Base-by-base conservation (phyloP, 2,329 filamentous ascomycete genomes). In the Pestalotiopsis sp. region DNA sequence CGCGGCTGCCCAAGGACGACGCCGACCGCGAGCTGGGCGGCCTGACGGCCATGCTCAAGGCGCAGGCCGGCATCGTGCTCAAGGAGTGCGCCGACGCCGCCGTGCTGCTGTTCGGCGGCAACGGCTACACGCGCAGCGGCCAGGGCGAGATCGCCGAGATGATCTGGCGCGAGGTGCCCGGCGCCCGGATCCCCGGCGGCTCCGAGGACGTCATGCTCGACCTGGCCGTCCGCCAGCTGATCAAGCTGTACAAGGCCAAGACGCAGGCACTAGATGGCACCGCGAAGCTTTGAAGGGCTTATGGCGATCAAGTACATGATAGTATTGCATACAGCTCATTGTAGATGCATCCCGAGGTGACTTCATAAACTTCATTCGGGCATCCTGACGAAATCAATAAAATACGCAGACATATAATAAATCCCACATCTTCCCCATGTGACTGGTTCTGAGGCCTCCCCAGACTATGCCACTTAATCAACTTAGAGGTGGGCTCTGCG, bases 201-300 rank as follows among this genome's bases (percentile, higher is more conserved):
- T 90, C 87, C 5, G 92, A 94, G 76, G 92, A 94, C 76, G 91
- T 94, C 2, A 84, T 93, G 81, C 81, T 93, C 12, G 91, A 93
- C 79, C 80, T 93, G 56, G 88, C 89, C 1, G 85, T 93, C 2
- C 81, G 91, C 14, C 91, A 93, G 77, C 78, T 93, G 68, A 89
- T 92, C 49, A 93, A 93, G 82, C 87, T 92, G 62, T 93, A 89
- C 76, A 83, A 87, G 74, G 82, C 79, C 13, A 87, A 90, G 79
- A 88, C 84, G 2, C 86, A 85, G 73, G 82, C 83, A 38, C 72
- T 90, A 69, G 71, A 68, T 20, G 57, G 68, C 4, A 66, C 62
- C 9, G 66, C 74, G 7, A 75, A 73, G 66, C 64, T 75, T 7
- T 75, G 27, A 31, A 41, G 57, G 20, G 25, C 20, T 14, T 1